Evolutionary conservation across 305 asterid genomes (phyloP), one percentile per base, ranked within the genome.

Genomic region (Fraxinus greggii): DNA sequence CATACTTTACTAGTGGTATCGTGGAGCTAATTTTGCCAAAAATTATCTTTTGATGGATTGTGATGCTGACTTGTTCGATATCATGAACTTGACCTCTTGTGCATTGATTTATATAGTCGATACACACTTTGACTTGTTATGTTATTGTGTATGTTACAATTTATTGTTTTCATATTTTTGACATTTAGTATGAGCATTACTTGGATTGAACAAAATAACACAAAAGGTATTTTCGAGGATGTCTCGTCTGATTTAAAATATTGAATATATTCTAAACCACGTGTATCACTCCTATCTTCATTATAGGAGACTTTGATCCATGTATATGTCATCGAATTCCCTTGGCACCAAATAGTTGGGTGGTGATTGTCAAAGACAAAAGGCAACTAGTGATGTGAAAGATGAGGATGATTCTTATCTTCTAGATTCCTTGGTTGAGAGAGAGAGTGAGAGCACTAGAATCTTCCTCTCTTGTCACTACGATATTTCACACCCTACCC

Each of bases 241-340:
- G 13, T 12, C n/a, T 45, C 5, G 5, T 12, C 15, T 13, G 0
- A 13, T 12, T 45, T 13, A 45, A 45, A 15, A 3, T 13, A 15
- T 3, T 3, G 1, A 48, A 48, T 15, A 48, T 48, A 48, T 48
- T 15, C 5, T 48, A 17, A 48, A 48, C 59, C 1, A 15, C 21
- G 6, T 17, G 7, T 15, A 45, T 48, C 21, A 7, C 28, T 24
- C 70, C 4, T 21, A 24, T 7, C 31, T 61, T 61, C 70, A 19
- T 23, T 31, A 23, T 23, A 23, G 29, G 31, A 23, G 5, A 61
- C 15, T 61, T 81, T 84, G 82, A 81, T 84, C 90, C 93, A 85
- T 80, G 82, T 79, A 38, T 81, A 84, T 79, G 82, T 76, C 85
- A 84, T 78, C 92, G 84, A 23, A 51, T 82, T 85, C 72, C 75